Percentiles rank a stretch among this genome's conserved stretches.
phyloP scores from a whole-genome alignment of 1,284 basidiomycete genomes.

The Ustilago vetiveriae region DNA sequence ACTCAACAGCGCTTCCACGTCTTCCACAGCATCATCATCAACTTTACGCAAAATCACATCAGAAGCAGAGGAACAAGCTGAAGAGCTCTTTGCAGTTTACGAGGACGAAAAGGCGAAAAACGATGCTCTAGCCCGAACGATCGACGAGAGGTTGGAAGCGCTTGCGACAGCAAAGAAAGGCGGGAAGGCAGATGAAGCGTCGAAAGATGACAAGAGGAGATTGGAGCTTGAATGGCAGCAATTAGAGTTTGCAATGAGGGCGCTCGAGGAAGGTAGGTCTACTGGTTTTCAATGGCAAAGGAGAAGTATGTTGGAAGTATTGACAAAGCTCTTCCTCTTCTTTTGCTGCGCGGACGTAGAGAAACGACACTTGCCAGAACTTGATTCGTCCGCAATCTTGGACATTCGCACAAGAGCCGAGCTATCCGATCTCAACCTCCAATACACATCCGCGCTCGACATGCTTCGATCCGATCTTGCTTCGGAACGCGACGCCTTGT shows the following conservation, averaged over 20 bases:
- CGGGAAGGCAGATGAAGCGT: neutral
- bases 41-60: neutral
- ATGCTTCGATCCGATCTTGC: constrained; percentile 15
- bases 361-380: constrained; percentile 18
- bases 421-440: constrained; percentile 28
- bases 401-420: constrained; percentile 35
- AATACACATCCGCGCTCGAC: constrained; percentile 24
- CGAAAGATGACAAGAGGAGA: constrained; percentile 2
- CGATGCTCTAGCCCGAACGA: constrained; percentile 19
- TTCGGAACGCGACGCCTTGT: constrained; percentile 26
- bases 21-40: constrained; percentile 7
- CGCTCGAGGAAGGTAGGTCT: constrained; percentile 34
- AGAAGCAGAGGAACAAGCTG: constrained; percentile 18
- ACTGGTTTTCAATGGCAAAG: too few relatives aligned
- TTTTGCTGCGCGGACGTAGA: constrained; percentile 1
- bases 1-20: constrained; percentile 15
- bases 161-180: constrained; percentile 6
- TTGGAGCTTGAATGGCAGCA: constrained; percentile 44
- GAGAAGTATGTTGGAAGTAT: too few relatives aligned
- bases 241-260: constrained; percentile 27
- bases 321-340: neutral
- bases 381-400: constrained; percentile 21
- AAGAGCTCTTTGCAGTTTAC: constrained; percentile 33
- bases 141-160: constrained; percentile 22
- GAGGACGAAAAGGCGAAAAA: constrained; percentile 40